Percentiles rank a stretch among this genome's conserved stretches.
Evolutionary conservation across 257 asterid species (phyloP).

Genomic region (Nicotiana otophora): DNA sequence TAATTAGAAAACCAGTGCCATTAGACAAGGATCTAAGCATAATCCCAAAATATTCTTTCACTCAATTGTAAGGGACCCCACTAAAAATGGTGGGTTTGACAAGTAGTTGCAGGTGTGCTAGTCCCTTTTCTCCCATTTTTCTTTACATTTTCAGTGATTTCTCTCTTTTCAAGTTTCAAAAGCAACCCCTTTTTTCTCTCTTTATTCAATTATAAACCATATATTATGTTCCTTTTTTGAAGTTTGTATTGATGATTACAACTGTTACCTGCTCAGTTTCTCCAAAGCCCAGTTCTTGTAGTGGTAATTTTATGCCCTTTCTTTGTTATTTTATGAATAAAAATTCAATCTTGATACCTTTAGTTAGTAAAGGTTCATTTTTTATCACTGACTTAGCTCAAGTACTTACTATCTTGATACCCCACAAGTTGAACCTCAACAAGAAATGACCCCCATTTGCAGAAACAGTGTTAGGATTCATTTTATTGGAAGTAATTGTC

Average conservation of each 20-base stretch:
- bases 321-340: neutral
- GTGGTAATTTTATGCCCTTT: neutral
- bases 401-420: neutral
- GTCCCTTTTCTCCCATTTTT: conserved; percentile 6
- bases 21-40: conserved; percentile 30
- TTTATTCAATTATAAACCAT: neutral
- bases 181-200: neutral
- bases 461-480: neutral
- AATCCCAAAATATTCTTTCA: conserved; percentile 21
- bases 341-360: neutral
- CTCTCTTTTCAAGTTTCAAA: neutral
- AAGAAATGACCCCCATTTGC: neutral
- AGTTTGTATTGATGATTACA: conserved; percentile 7
- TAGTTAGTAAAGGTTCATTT: neutral
- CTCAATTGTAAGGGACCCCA: conserved; percentile 14
- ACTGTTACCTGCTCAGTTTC: neutral
- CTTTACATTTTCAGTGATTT: neutral
- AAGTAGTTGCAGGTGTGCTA: conserved; percentile 18
- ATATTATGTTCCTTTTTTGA: neutral
- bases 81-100: conserved; percentile 19
- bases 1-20: neutral
- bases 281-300: neutral
- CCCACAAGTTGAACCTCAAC: neutral
- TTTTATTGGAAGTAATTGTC: neutral
- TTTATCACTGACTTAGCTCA: neutral